Evolutionary conservation across 1,284 basidiomycete genomes (phyloP).

Genomic region (Rhodofomes roseus): DNA sequence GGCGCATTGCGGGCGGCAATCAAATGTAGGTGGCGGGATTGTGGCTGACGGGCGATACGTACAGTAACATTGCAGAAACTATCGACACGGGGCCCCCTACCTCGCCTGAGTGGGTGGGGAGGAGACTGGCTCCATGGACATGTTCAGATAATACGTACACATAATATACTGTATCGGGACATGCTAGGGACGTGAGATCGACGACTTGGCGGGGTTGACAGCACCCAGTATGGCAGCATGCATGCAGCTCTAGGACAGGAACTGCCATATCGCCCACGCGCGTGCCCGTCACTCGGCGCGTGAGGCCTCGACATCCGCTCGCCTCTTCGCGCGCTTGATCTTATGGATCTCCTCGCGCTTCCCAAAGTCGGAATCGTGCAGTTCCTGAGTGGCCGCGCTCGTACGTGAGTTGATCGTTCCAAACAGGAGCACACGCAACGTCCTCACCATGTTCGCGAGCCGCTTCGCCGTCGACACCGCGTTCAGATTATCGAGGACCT

Average conservation of each 20-base stretch:
- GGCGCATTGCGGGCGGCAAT: no score
- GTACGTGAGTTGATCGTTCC: background rate
- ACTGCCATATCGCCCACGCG: no score
- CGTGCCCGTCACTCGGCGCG: no score
- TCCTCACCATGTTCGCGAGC: slow-evolving; percentile 85
- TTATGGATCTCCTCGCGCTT: slow-evolving; percentile 80
- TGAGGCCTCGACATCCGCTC: slow-evolving; percentile 20
- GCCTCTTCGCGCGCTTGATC: slow-evolving; percentile 52
- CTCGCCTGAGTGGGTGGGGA: no score
- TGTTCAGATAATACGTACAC: background rate
- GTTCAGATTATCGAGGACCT: slow-evolving; percentile 86
- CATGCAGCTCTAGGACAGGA: no score
- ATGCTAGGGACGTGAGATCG: background rate
- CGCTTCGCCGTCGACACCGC: slow-evolving; percentile 89
- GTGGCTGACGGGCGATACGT: no score
- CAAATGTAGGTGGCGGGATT: no score
- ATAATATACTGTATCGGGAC: background rate
- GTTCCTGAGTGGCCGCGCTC: slow-evolving; percentile 50
- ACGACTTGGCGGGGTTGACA: background rate
- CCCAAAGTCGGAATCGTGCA: slow-evolving; percentile 91
- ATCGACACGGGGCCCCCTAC: no score
- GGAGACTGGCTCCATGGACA: no score
- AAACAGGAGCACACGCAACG: background rate
- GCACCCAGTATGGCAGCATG: no score
- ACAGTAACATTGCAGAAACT: no score